Percentiles rank a stretch among this genome's conserved stretches.
phyloP scores from a whole-genome alignment of 352 stramenopile genomes.

The Albugo candida region DNA sequence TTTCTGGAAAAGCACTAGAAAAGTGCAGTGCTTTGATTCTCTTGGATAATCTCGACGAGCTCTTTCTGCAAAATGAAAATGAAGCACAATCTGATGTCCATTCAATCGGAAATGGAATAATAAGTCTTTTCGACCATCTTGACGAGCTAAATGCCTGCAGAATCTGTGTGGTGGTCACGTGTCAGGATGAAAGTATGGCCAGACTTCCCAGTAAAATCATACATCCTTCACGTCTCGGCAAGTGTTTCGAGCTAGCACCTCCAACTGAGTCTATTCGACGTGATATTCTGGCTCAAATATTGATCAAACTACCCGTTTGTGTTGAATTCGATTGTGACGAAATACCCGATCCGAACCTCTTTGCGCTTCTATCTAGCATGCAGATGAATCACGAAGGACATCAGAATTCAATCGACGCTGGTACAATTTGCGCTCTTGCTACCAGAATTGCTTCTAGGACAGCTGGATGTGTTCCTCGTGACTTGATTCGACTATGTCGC shows the following conservation, averaged over 20 bases:
- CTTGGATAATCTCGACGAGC: conserved; percentile 46
- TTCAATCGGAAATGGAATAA: conserved; percentile 32
- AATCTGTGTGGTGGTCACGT: neutral
- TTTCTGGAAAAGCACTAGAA: neutral
- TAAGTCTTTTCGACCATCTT: conserved; percentile 27
- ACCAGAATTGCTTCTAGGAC: conserved; percentile 30
- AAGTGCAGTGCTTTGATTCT: conserved; percentile 17
- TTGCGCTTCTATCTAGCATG: neutral
- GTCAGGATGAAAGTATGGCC: conserved; percentile 8
- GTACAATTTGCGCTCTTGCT: conserved; percentile 4
- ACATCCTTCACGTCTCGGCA: conserved; percentile 30
- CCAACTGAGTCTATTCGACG: conserved; percentile 32
- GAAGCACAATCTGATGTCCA: conserved; percentile 13
- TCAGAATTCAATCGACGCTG: neutral
- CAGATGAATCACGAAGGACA: neutral
- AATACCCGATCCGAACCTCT: neutral
- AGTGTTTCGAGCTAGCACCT: conserved; percentile 36
- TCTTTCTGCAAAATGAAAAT: conserved; percentile 26
- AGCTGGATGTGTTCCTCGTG: conserved; percentile 59
- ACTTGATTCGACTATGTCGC: conserved; percentile 47
- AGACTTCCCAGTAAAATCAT: conserved; percentile 21
- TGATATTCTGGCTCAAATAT: conserved; percentile 24
- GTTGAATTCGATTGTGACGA: neutral
- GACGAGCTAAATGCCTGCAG: neutral
- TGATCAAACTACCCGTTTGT: conserved; percentile 10